Conservation (phyloP, 331 rosid species). For the Cydonia oblonga region DNA sequence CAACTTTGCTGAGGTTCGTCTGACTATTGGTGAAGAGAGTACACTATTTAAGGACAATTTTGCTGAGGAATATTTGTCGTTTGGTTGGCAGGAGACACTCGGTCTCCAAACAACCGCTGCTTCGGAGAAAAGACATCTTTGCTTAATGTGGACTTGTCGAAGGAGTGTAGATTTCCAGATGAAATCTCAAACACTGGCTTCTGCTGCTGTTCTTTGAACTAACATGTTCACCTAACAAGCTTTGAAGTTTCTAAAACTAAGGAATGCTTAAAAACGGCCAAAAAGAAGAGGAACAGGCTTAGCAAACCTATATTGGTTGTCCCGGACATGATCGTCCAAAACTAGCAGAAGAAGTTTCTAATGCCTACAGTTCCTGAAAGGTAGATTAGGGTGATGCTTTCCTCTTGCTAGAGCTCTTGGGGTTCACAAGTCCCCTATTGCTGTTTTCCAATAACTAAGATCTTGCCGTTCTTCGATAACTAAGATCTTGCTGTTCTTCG, state of each 20-base stretch:
- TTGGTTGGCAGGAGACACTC: neutral
- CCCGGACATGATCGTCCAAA: too few species aligned
- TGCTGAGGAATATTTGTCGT: neutral
- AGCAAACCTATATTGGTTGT: too few species aligned
- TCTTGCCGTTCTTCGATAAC: too few species aligned
- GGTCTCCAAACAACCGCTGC: neutral
- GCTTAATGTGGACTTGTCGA: neutral
- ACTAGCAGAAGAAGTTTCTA: too few species aligned
- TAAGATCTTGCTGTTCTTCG: too few species aligned
- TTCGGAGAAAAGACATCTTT: neutral
- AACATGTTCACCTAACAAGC: neutral
- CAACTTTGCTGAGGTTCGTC: too few species aligned
- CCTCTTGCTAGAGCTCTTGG: neutral
- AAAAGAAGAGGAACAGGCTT: too few species aligned
- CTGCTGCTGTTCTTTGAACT: too few species aligned
- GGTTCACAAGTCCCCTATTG: neutral
- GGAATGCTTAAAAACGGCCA: neutral
- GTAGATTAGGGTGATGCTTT: neutral
- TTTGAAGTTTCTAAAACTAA: neutral
- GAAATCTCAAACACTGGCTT: neutral
- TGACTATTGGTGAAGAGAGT: too few species aligned
- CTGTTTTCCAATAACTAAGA: neutral
- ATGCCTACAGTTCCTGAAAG: too few species aligned
- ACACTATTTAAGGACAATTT: too few species aligned
- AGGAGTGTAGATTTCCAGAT: neutral